Percentiles rank a stretch among this genome's conserved stretches.
Conservation (phyloP, 1,284 basidiomycete genomes). For the Leccinum insigne region DNA sequence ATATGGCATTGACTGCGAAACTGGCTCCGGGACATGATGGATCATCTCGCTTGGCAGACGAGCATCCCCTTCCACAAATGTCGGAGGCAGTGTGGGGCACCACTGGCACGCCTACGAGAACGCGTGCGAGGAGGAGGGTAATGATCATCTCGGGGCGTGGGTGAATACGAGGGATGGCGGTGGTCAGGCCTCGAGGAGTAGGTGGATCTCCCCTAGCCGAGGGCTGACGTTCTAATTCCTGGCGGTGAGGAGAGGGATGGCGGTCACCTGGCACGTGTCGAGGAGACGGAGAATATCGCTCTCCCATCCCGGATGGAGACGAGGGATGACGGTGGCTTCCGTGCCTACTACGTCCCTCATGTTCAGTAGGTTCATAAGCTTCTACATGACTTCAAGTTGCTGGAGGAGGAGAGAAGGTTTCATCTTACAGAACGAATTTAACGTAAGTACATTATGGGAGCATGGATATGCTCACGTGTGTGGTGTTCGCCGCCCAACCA, state of each 20-base stretch:
- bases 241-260: not conserved
- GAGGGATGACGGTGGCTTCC: not conserved
- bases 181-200: constrained; percentile 4
- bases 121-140: constrained; percentile 7
- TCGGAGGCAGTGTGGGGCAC: constrained; percentile 11
- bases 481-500: no score
- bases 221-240: not conserved
- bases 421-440: no score
- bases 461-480: no score
- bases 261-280: not conserved
- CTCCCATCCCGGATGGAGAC: not conserved
- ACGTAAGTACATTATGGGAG: no score
- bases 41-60: constrained; percentile 29
- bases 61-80: constrained; percentile 20
- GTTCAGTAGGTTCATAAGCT: not conserved
- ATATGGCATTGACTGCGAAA: not conserved
- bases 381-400: no score
- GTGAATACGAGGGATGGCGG: constrained; percentile 21
- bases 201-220: not conserved
- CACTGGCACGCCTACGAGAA: constrained; percentile 12
- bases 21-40: constrained; percentile 25
- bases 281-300: not conserved
- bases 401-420: no score
- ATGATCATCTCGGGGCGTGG: constrained; percentile 5
- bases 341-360: no score